A percentile compares a stretch with the other conserved stretches of the same genome.
These are phyloP conservation scores for Euphrasia confusa DNA, from an alignment of 257 asterid species.

Conservation along the genomic window DNA sequence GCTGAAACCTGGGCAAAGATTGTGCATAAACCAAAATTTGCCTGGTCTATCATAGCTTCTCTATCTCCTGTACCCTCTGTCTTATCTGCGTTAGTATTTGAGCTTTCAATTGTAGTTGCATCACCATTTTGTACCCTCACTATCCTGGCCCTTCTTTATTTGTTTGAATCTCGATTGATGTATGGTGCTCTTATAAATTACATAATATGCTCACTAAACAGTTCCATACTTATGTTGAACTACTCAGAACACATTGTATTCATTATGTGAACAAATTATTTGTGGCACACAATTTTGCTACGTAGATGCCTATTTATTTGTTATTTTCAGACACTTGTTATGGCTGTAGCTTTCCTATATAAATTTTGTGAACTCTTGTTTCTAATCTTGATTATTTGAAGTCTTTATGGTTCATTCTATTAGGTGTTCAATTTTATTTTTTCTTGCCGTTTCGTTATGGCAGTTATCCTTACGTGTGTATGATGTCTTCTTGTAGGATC, in stretches of 20 bases:
- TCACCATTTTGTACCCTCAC: neutral
- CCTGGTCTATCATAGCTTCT: conserved; percentile 9
- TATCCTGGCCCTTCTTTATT: neutral
- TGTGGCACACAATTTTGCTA: neutral
- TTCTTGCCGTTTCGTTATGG: conserved; percentile 14
- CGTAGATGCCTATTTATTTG: conserved; percentile 3
- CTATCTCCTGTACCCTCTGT: conserved; percentile 1
- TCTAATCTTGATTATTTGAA: neutral
- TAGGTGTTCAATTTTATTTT: conserved; percentile 2
- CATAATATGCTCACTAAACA: neutral
- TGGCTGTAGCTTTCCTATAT: conserved; percentile 8
- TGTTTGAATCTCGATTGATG: conserved; percentile 15
- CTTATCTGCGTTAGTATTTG: neutral
- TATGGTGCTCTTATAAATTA: conserved; percentile 12
- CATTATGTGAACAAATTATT: neutral
- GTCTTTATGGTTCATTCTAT: neutral
- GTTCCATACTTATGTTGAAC: conserved; percentile 1
- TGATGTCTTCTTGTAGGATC: conserved; percentile 60
- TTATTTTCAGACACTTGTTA: conserved; percentile 14
- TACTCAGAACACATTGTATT: neutral
- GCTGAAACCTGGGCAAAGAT: conserved; percentile 1
- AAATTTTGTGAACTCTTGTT: conserved; percentile 13
- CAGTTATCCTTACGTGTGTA: conserved; percentile 17
- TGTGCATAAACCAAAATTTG: conserved; percentile 1
- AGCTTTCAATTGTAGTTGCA: neutral